A percentile compares a stretch with the other conserved stretches of the same genome.
Conservation (phyloP, 805 yeast genomes). For the Pichia occidentalis region DNA sequence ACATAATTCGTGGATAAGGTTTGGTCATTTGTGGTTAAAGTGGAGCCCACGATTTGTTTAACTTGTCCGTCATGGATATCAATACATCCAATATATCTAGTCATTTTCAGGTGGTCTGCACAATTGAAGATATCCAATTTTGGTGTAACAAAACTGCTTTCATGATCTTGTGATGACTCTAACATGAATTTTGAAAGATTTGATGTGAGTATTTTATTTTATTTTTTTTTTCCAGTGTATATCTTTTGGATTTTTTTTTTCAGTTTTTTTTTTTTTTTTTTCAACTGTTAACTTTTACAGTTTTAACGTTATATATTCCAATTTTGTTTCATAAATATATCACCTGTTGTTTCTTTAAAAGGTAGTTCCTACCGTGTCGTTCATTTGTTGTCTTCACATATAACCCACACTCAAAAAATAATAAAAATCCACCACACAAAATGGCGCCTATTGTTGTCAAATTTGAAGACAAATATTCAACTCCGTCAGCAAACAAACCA, state of each 20-base stretch:
- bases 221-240: too few relatives aligned
- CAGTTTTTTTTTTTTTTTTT: too few relatives aligned
- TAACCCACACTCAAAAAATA: not conserved
- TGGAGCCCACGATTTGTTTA: conserved; percentile 95
- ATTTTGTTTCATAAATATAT: not conserved
- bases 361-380: too few relatives aligned
- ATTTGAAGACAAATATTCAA: conserved; percentile 31
- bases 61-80: conserved; percentile 94
- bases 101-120: too few relatives aligned
- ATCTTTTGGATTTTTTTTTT: too few relatives aligned
- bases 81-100: conserved; percentile 87
- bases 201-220: too few relatives aligned
- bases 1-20: conserved; percentile 67
- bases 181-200: too few relatives aligned
- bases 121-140: too few relatives aligned
- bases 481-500: conserved; percentile 18
- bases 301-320: not conserved
- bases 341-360: not conserved
- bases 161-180: not conserved
- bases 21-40: conserved; percentile 44
- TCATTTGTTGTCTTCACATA: not conserved
- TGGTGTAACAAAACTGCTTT: not conserved
- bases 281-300: not conserved
- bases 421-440: not conserved
- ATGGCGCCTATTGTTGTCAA: conserved; percentile 44